Percentiles rank a stretch among this genome's conserved stretches.
phyloP scores from a whole-genome alignment of 1,284 basidiomycete genomes.

The Puccinia hordei region DNA sequence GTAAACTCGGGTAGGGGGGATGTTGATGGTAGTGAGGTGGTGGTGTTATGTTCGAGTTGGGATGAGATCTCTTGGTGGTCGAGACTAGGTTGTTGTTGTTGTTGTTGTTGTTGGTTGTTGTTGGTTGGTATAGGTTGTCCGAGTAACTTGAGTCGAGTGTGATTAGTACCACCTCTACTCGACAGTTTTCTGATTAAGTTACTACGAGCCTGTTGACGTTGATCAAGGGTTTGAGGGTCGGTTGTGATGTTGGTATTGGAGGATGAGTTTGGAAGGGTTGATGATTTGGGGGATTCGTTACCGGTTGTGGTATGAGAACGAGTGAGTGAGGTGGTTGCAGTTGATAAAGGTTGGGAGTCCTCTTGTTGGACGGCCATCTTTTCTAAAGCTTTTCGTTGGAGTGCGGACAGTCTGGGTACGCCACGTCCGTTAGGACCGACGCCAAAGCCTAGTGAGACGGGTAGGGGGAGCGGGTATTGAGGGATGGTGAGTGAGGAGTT shows the following conservation, averaged over 20 bases:
- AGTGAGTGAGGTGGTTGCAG: constrained; percentile 20
- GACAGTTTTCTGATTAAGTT: constrained; percentile 47
- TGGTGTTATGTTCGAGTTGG: too few species aligned
- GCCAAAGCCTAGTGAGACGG: constrained; percentile 29
- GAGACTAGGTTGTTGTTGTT: background rate
- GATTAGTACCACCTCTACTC: constrained; percentile 4
- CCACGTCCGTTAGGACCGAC: constrained; percentile 45
- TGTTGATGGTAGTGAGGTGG: too few species aligned
- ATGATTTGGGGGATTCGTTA: constrained; percentile 10
- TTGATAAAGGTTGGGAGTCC: background rate
- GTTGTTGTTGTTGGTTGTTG: background rate
- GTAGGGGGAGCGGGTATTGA: constrained; percentile 11
- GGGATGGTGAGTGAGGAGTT: constrained; percentile 7
- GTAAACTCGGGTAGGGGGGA: too few species aligned
- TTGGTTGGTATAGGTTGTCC: background rate
- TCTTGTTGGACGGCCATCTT: constrained; percentile 27
- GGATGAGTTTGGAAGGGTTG: background rate
- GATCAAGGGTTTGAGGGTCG: background rate
- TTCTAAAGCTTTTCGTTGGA: constrained; percentile 46
- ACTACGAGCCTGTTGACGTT: constrained; percentile 41
- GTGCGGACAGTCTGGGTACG: constrained; percentile 43
- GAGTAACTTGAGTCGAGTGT: background rate
- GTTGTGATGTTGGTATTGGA: too few species aligned
- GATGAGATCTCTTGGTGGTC: background rate
- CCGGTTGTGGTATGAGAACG: constrained; percentile 50